phyloP scores from a whole-genome alignment of 2,329 filamentous ascomycete genomes.

The Alternaria metachromatica region DNA sequence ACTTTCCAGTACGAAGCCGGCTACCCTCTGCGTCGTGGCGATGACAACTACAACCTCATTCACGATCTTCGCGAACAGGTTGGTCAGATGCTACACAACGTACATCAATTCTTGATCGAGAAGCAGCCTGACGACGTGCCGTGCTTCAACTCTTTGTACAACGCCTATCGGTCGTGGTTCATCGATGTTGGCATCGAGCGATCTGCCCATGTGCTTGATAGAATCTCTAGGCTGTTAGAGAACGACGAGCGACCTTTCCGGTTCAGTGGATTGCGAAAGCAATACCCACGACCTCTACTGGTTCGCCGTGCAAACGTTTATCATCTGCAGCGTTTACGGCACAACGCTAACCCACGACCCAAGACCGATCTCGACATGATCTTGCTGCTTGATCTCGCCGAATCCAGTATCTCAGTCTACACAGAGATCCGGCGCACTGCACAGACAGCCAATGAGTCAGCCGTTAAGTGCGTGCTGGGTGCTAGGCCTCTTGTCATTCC shows the following conservation, averaged over 20 bases:
- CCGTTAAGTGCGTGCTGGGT: conserved; percentile 87
- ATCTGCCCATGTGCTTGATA: conserved; percentile 90
- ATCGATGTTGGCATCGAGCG: conserved; percentile 96
- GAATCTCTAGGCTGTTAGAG: conserved; percentile 81
- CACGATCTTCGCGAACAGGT: conserved; percentile 82
- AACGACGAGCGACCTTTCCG: conserved; percentile 93
- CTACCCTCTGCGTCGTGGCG: conserved; percentile 73
- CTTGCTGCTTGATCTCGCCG: conserved; percentile 83
- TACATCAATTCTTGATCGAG: conserved; percentile 81
- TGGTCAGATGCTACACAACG: conserved; percentile 79
- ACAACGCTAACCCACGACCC: conserved; percentile 86
- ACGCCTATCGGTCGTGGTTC: conserved; percentile 94
- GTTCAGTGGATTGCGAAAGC: conserved; percentile 88
- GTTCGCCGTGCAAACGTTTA: conserved; percentile 94
- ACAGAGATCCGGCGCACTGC: conserved; percentile 95
- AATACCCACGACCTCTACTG: conserved; percentile 90
- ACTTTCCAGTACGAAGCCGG: conserved; percentile 90
- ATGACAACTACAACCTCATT: conserved; percentile 70
- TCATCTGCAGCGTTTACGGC: conserved; percentile 89
- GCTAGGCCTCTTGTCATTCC: conserved; percentile 89
- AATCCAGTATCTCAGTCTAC: conserved; percentile 89
- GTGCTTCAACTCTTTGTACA: conserved; percentile 92
- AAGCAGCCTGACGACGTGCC: conserved; percentile 95
- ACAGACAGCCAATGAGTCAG: conserved; percentile 90
- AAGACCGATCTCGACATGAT: conserved; percentile 90